Conservation (phyloP, 2,329 filamentous ascomycete species). For the Ceratocystis ficicola region DNA sequence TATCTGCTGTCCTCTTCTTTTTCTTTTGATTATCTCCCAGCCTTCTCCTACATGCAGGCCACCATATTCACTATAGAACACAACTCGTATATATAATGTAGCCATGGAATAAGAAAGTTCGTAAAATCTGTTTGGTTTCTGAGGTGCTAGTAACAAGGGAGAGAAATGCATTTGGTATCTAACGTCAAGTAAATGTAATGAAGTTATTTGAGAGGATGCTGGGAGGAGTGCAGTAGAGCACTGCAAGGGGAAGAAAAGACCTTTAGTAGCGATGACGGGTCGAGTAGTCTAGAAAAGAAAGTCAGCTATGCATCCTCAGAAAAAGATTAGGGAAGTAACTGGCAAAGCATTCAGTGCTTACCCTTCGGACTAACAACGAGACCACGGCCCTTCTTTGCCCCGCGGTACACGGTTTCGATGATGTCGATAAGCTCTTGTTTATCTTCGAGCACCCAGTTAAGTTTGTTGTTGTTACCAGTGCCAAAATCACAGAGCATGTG, state of each 20-base stretch:
- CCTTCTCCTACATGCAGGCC: neutral
- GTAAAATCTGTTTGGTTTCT: too few relatives aligned
- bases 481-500: conserved; percentile 98
- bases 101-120: neutral
- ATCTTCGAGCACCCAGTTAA: conserved; percentile 88
- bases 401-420: conserved; percentile 91
- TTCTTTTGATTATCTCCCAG: neutral
- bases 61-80: neutral
- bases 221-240: neutral
- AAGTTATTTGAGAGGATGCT: neutral
- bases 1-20: neutral
- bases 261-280: conserved; percentile 31
- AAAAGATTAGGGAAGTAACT: neutral
- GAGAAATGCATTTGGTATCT: conserved; percentile 1
- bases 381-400: conserved; percentile 96
- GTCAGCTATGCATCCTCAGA: neutral
- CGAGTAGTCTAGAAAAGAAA: conserved; percentile 28
- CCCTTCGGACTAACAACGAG: conserved; percentile 90
- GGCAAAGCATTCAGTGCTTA: conserved; percentile 22
- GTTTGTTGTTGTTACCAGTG: conserved; percentile 96
- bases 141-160: neutral
- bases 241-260: neutral
- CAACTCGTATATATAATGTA: neutral
- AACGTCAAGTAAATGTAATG: neutral
- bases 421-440: conserved; percentile 99